These are phyloP conservation scores for Curvularia hawaiiensis DNA, from an alignment of 2,329 filamentous ascomycete genomes.

Conservation along the genomic window DNA sequence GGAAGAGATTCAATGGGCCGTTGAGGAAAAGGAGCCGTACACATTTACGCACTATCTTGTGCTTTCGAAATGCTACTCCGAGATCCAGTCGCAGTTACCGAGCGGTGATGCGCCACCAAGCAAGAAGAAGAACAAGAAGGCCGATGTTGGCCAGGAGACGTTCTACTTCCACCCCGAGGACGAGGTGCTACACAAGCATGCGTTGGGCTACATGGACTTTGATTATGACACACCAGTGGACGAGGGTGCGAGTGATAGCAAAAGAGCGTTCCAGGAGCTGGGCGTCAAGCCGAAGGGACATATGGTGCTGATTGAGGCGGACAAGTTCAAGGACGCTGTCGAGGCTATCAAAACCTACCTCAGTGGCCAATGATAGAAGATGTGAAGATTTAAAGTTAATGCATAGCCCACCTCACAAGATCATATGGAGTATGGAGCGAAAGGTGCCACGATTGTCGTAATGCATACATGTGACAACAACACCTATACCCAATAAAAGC, in stretches of 20 bases:
- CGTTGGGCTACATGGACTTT: constrained; percentile 71
- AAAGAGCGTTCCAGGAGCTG: constrained; percentile 91
- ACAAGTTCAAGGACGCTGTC: constrained; percentile 76
- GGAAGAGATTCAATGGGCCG: constrained; percentile 86
- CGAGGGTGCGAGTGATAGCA: constrained; percentile 84
- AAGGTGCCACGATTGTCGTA: neutral
- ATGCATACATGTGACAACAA: neutral
- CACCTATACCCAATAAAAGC: neutral
- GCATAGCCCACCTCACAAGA: neutral
- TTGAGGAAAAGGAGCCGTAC: constrained; percentile 91
- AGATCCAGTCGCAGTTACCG: constrained; percentile 82
- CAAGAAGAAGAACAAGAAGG: constrained; percentile 51
- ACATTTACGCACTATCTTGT: constrained; percentile 92
- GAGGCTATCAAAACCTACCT: constrained; percentile 78
- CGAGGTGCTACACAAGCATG: constrained; percentile 81
- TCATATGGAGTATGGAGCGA: neutral
- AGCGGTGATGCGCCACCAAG: constrained; percentile 45
- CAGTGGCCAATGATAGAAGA: constrained; percentile 36
- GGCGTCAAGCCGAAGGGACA: constrained; percentile 84
- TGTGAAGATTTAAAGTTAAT: neutral
- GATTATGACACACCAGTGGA: constrained; percentile 78
- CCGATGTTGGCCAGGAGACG: constrained; percentile 54
- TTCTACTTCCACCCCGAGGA: constrained; percentile 98
- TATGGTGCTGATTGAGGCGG: constrained; percentile 83
- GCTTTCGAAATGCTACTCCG: constrained; percentile 88